Base-by-base conservation (phyloP, 305 asterid genomes). In the Stenogyne calaminthoides region DNA sequence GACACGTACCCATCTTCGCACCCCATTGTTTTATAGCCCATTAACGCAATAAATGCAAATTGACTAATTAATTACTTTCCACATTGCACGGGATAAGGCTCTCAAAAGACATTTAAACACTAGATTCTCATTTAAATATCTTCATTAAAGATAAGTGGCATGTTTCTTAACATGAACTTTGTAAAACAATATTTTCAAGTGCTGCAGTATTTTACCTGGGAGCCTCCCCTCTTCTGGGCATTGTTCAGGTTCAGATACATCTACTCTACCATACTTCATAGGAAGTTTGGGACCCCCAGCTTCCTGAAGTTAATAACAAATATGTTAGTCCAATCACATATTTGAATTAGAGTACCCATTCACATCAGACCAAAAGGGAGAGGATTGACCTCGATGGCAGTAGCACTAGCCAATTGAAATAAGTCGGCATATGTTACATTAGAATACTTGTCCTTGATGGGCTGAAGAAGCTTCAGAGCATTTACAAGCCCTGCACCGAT, bases 141-240 rank as follows among this genome's bases (percentile, higher is more conserved):
- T 67, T 36, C 47, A 37, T 18, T 42, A 60, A 25, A 66, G 71
- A 39, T 32, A 44, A 37, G 9, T 59, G 52, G 8, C 7, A 8
- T 22, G 36, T 39, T 61, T 64, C 14, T 52, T n/a, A 14, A 67
- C 69, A 46, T 78, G 46, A 37, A 47, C 67, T 52, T 18, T 4
- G 29, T 44, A 72, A 32, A 36, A 64, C 40, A 25, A 58, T 27
- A 72, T 39, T 19, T 70, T 42, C 54, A 32, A 67, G 62, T 37
- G 72, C 9, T 10, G 34, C 60, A 77, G 65, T 22, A 75, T 11
- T 80, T 80, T 83, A 94, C 98, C 96, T 40, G 98, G 98, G 70
- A 94, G 98, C 78, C 98, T 91, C 70, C 98, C 98, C 76, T 94
- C 98, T 82, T 94, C 97, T 67, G 98, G 98, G 78, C 97, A 89